phyloP scores from a whole-genome alignment of 371 early-diverging fungal genomes.

The Mortierella sp. region DNA sequence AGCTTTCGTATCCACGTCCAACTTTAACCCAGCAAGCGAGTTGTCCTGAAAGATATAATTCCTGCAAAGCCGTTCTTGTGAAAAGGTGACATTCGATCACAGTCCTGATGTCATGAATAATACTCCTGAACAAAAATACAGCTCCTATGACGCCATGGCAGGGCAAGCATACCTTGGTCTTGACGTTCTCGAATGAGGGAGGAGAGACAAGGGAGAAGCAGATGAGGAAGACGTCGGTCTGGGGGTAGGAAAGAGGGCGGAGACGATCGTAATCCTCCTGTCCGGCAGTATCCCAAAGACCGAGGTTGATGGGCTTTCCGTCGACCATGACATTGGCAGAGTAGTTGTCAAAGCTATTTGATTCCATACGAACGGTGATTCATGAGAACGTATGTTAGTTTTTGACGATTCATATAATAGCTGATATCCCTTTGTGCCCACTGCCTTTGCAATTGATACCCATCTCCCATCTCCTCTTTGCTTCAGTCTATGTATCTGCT shows the following conservation, averaged over 20 bases:
- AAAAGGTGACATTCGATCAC: not conserved
- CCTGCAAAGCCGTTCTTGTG: not conserved
- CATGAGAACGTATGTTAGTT: not conserved
- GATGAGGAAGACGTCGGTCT: conserved; percentile 94
- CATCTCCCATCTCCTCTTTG: not conserved
- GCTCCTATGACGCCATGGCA: not conserved
- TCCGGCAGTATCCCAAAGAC: conserved; percentile 99
- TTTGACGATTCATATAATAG: not conserved
- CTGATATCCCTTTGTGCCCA: not conserved
- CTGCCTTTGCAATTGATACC: no score
- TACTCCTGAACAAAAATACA: not conserved
- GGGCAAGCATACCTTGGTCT: conserved; percentile 73
- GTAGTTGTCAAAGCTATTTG: conserved; percentile 93
- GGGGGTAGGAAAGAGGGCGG: conserved; percentile 95
- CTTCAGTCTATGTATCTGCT: not conserved
- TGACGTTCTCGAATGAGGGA: conserved; percentile 94
- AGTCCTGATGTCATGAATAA: not conserved
- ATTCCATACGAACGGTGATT: not conserved
- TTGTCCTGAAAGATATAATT: not conserved
- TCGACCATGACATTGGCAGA: conserved; percentile 96
- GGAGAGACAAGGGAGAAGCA: conserved; percentile 92
- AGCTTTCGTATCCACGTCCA: not conserved
- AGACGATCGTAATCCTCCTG: conserved; percentile 99
- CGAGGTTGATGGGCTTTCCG: conserved; percentile 94
- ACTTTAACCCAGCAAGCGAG: not conserved